These are phyloP conservation scores for Postia placenta DNA, from an alignment of 768 basidiomycete species.

Conservation along the genomic window DNA sequence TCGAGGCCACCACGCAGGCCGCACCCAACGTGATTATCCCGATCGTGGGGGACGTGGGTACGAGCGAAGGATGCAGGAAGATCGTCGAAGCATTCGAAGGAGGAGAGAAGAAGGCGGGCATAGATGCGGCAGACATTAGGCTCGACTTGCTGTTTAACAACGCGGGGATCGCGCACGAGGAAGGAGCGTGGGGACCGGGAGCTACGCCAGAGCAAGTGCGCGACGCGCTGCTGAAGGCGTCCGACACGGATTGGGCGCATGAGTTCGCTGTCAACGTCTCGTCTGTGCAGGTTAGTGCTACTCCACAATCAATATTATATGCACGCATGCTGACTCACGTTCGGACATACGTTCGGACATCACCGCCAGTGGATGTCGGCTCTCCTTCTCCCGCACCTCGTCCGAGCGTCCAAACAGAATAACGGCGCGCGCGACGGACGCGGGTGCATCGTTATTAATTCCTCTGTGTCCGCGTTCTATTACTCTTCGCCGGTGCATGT, in stretches of 20 bases:
- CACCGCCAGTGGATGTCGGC: constrained; percentile 18
- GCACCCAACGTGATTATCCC: constrained; percentile 2
- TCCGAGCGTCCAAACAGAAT: constrained; percentile 6
- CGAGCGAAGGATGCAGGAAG: constrained; percentile 9
- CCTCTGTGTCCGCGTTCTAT: constrained; percentile 14
- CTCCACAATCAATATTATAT: too few relatives aligned
- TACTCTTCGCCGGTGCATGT: constrained; percentile 7
- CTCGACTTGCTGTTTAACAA: constrained; percentile 11
- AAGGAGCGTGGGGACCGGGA: constrained; percentile 4
- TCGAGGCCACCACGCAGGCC: constrained; percentile 3
- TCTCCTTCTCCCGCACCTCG: constrained; percentile 11
- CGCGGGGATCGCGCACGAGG: constrained; percentile 7
- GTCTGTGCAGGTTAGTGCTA: constrained; percentile 8
- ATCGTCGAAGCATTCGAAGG: constrained; percentile 6
- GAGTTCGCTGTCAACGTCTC: constrained; percentile 11
- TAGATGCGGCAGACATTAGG: not conserved
- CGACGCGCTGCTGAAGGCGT: constrained; percentile 10
- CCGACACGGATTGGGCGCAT: constrained; percentile 10
- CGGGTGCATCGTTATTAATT: constrained; percentile 13
- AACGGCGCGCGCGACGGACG: constrained; percentile 7
- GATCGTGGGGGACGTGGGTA: constrained; percentile 13
- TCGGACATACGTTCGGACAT: not conserved
- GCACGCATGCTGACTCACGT: not conserved
- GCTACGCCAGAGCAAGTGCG: constrained; percentile 7
- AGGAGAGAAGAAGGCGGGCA: constrained; percentile 6